Percentiles rank a stretch among this genome's conserved stretches.
Conservation (phyloP, 306 rosid species). For the Pueraria montana region DNA sequence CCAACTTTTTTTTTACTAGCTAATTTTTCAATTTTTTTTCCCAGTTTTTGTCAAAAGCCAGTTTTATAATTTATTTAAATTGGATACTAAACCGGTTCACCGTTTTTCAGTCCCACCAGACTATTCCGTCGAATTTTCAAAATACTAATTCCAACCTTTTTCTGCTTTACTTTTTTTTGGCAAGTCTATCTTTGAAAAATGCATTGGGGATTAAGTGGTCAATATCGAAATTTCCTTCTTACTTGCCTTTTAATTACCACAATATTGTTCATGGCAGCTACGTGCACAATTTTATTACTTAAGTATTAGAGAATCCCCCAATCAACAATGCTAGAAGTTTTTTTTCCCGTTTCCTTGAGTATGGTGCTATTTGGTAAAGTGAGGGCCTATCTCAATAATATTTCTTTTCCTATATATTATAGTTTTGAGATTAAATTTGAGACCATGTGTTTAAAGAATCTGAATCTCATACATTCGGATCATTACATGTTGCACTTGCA, state of each 20-base stretch:
- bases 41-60: too few relatives aligned
- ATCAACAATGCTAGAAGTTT: neutral
- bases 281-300: neutral
- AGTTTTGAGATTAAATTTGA: neutral
- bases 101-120: neutral
- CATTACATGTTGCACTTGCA: neutral
- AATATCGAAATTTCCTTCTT: neutral
- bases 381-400: too few relatives aligned
- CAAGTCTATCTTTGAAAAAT: neutral
- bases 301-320: neutral
- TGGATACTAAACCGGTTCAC: too few relatives aligned
- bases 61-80: too few relatives aligned
- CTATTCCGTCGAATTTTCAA: neutral
- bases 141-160: neutral
- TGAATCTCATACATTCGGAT: neutral
- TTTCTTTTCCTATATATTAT: neutral
- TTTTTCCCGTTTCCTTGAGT: neutral
- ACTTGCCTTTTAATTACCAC: neutral
- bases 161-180: neutral
- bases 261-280: neutral
- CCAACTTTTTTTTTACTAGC: too few relatives aligned
- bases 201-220: neutral
- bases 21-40: too few relatives aligned
- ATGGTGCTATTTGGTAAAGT: too few relatives aligned
- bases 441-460: neutral